A percentile compares a stretch with the other conserved stretches of the same genome.
phyloP scores from a whole-genome alignment of 768 basidiomycete species.

The Gymnopilus junonius region DNA sequence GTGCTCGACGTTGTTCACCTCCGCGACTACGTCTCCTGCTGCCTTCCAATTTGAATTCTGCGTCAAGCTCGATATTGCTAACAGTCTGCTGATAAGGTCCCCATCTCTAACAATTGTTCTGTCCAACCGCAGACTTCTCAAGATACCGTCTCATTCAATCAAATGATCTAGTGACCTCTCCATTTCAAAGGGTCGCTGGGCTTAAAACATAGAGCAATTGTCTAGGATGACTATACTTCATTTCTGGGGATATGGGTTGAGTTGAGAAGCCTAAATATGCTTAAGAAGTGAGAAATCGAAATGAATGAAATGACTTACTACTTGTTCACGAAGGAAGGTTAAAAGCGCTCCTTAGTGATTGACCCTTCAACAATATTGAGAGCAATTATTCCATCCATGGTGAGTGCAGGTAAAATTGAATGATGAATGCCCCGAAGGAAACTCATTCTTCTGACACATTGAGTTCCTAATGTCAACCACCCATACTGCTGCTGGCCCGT shows the following conservation, averaged over 20 bases:
- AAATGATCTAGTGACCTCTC: too few relatives aligned
- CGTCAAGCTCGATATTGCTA: too few relatives aligned
- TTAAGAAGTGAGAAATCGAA: background rate
- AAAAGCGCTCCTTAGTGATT: conserved; percentile 35
- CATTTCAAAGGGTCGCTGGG: too few relatives aligned
- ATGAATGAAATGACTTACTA: conserved; percentile 18
- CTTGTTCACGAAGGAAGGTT: conserved; percentile 26
- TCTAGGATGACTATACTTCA: conserved; percentile 42
- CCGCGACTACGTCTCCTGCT: too few relatives aligned
- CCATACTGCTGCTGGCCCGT: conserved; percentile 26
- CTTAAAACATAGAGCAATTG: conserved; percentile 43
- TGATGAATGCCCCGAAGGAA: conserved; percentile 28
- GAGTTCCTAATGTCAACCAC: conserved; percentile 23
- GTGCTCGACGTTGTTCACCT: too few relatives aligned
- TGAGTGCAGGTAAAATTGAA: conserved; percentile 33
- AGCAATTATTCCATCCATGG: conserved; percentile 26
- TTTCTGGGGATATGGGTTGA: conserved; percentile 35
- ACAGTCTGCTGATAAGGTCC: too few relatives aligned
- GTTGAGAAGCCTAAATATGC: conserved; percentile 27
- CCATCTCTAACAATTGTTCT: too few relatives aligned
- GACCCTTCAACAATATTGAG: conserved; percentile 36
- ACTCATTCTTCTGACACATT: conserved; percentile 26
- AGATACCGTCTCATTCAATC: too few relatives aligned
- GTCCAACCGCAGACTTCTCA: too few relatives aligned
- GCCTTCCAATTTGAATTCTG: too few relatives aligned